Evolutionary conservation across 2,329 filamentous ascomycete genomes (phyloP).

Genomic region (Myriangium duriaei): DNA sequence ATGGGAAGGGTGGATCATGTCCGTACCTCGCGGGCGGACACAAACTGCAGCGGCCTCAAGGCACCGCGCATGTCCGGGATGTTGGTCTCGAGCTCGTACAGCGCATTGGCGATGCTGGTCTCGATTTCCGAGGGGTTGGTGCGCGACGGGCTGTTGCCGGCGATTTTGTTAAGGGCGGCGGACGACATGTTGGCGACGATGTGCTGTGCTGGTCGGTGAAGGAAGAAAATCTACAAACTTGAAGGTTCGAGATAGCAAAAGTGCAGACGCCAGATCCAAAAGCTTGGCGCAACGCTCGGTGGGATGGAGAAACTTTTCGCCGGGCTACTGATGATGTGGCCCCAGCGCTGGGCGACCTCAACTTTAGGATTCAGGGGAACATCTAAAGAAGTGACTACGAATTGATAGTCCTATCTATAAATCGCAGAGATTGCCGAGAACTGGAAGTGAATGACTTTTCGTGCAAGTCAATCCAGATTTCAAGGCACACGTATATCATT

Average conservation of each 20-base stretch:
- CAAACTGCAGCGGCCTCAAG: slow-evolving; percentile 95
- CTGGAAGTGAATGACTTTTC: too few relatives aligned
- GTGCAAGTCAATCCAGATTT: too few relatives aligned
- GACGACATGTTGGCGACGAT: slow-evolving; percentile 44
- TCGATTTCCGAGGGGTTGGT: slow-evolving; percentile 95
- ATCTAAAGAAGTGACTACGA: too few relatives aligned
- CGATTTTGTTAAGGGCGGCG: slow-evolving; percentile 93
- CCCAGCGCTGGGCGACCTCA: too few relatives aligned
- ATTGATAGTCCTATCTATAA: too few relatives aligned
- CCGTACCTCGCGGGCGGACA: slow-evolving; percentile 98
- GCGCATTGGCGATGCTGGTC: slow-evolving; percentile 89
- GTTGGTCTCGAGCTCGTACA: slow-evolving; percentile 99
- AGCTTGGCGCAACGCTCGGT: slow-evolving; percentile 3
- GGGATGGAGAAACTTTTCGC: slow-evolving; percentile 5
- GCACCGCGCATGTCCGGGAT: slow-evolving; percentile 94
- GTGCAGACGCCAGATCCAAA: neutral
- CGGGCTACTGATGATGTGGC: neutral
- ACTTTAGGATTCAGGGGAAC: too few relatives aligned
- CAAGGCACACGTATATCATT: too few relatives aligned
- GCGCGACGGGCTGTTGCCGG: slow-evolving; percentile 90
- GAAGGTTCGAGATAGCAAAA: neutral
- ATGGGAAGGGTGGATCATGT: slow-evolving; percentile 5
- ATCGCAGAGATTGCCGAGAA: too few relatives aligned
- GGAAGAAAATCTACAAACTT: neutral
- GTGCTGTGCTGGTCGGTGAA: neutral